Evolutionary conservation across 371 early-diverging fungal genomes (phyloP).

Genomic region (Mucor irregularis): DNA sequence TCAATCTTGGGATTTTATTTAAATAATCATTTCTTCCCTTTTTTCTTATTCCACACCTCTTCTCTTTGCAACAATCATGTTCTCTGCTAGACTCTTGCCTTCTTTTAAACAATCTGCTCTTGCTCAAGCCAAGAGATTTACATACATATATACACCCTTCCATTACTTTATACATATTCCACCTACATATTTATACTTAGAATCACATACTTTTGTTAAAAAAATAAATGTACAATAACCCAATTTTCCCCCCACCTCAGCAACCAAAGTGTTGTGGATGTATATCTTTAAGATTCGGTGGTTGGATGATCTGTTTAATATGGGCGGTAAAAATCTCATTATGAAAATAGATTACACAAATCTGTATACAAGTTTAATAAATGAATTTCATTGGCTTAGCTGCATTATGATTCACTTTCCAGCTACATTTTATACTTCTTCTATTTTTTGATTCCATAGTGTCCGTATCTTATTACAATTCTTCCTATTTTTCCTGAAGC

Average conservation of each 20-base stretch:
- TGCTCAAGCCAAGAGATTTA: constrained; percentile 19
- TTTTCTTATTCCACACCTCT: neutral
- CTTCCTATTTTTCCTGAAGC: no score
- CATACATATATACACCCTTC: neutral
- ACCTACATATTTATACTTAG: neutral
- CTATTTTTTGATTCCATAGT: neutral
- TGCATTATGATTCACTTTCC: constrained; percentile 4
- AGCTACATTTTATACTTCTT: neutral
- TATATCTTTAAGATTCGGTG: constrained; percentile 29
- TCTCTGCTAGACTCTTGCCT: constrained; percentile 10
- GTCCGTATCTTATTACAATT: no score
- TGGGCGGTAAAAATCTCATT: constrained; percentile 31
- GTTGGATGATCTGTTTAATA: constrained; percentile 24
- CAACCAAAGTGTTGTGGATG: constrained; percentile 25
- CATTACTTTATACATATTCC: neutral
- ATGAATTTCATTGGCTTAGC: neutral
- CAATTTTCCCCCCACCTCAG: constrained; percentile 4
- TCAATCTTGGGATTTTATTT: neutral
- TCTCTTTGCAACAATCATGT: constrained; percentile 9
- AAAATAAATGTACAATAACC: constrained; percentile 11
- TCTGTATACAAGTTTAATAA: constrained; percentile 2
- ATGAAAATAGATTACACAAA: neutral
- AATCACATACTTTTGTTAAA: neutral
- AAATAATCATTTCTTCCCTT: neutral
- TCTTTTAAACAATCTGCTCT: constrained; percentile 12